These are phyloP conservation scores for Mimosa pudica DNA, from an alignment of 306 rosid species.

Conservation along the genomic window DNA sequence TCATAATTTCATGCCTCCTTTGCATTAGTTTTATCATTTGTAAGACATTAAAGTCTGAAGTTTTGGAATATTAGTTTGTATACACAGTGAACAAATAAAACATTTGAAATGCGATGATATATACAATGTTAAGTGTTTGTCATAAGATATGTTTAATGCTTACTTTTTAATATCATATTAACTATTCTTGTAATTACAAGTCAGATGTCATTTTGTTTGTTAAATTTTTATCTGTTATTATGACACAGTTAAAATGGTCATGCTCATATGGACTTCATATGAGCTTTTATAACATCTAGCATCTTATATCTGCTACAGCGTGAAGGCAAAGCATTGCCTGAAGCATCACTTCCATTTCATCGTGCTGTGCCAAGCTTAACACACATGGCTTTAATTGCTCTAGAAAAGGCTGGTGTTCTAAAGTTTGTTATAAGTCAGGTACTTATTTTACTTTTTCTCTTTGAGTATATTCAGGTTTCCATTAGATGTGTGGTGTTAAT, in stretches of 20 bases:
- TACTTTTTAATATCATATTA: not conserved
- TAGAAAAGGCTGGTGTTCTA: constrained; percentile 84
- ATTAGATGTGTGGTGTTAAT: not conserved
- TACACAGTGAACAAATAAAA: not conserved
- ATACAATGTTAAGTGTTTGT: constrained; percentile 2
- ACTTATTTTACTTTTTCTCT: not conserved
- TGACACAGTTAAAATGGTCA: not conserved
- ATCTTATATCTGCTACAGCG: constrained; percentile 55
- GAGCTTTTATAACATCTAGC: constrained; percentile 28
- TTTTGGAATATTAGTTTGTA: constrained; percentile 21
- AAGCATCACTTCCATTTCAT: constrained; percentile 96
- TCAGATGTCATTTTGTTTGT: not conserved
- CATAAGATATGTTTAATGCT: not conserved
- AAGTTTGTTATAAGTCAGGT: constrained; percentile 71
- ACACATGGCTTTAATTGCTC: constrained; percentile 88
- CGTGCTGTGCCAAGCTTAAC: constrained; percentile 94
- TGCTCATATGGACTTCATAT: constrained; percentile 25
- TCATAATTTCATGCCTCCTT: not conserved
- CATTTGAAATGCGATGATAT: not conserved
- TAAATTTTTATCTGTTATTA: constrained; percentile 17
- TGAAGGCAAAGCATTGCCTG: constrained; percentile 97
- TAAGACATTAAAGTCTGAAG: not conserved
- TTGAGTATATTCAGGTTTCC: not conserved
- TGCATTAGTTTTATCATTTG: constrained; percentile 6
- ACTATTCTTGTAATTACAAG: not conserved